Conservation (phyloP, 768 basidiomycete species). For the Royoungia palumana region DNA sequence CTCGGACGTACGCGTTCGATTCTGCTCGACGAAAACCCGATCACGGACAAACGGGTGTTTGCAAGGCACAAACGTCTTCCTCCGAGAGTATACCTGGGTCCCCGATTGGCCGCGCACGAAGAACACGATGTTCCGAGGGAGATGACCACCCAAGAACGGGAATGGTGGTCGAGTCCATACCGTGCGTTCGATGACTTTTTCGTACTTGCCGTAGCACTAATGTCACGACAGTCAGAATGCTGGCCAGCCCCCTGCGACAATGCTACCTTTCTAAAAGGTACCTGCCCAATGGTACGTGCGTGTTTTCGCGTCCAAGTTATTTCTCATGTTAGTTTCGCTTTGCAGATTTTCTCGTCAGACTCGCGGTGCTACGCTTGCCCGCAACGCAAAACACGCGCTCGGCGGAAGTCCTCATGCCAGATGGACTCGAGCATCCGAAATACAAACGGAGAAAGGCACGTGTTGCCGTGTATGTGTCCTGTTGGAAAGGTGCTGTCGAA, state of each 20-base stretch:
- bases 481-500: slow-evolving; percentile 50
- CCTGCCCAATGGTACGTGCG: slow-evolving; percentile 54
- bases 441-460: slow-evolving; percentile 49
- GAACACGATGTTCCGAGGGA: slow-evolving; percentile 42
- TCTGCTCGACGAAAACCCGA: slow-evolving; percentile 57
- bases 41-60: slow-evolving; percentile 50
- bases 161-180: slow-evolving; percentile 76
- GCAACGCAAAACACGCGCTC: slow-evolving; percentile 26
- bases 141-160: slow-evolving; percentile 62
- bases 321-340: slow-evolving; percentile 1
- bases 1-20: slow-evolving; percentile 52
- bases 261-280: slow-evolving; percentile 49
- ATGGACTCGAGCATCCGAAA: slow-evolving; percentile 65
- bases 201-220: not conserved
- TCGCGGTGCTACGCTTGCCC: slow-evolving; percentile 50
- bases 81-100: slow-evolving; percentile 40
- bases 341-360: slow-evolving; percentile 64
- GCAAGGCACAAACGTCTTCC: slow-evolving; percentile 55
- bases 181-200: slow-evolving; percentile 38
- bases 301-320: not conserved
- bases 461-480: slow-evolving; percentile 53
- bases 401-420: slow-evolving; percentile 39
- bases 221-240: slow-evolving; percentile 58
- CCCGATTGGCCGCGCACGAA: slow-evolving; percentile 19
- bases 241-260: slow-evolving; percentile 58